Percentiles rank a stretch among this genome's conserved stretches.
phyloP scores from a whole-genome alignment of 768 basidiomycete species.

The Boletus barrowsii region DNA sequence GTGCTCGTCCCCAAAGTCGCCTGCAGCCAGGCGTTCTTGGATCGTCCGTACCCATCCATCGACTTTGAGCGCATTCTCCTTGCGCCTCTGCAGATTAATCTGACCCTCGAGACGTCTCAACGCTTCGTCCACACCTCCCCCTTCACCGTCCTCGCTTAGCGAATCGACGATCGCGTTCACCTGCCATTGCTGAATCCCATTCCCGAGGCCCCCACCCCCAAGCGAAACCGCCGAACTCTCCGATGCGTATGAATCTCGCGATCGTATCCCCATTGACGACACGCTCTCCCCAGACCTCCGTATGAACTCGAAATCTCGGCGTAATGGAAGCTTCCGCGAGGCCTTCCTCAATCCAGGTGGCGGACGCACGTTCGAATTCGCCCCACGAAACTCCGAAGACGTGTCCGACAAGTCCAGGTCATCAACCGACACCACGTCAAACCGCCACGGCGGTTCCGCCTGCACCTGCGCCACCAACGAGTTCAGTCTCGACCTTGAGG shows the following conservation, averaged over 20 bases:
- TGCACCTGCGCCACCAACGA: conserved; percentile 34
- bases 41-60: conserved; percentile 79
- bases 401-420: conserved; percentile 79
- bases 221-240: conserved; percentile 35
- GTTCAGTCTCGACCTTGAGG: conserved; percentile 28
- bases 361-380: conserved; percentile 30
- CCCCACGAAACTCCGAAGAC: conserved; percentile 52
- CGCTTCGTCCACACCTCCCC: conserved; percentile 81
- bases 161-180: conserved; percentile 74
- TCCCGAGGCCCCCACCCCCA: conserved; percentile 37
- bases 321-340: conserved; percentile 61
- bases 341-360: conserved; percentile 55
- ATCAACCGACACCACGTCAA: conserved; percentile 75
- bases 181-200: conserved; percentile 74
- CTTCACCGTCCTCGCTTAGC: conserved; percentile 69
- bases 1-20: conserved; percentile 61
- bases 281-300: conserved; percentile 65
- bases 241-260: conserved; percentile 57
- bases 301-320: conserved; percentile 81
- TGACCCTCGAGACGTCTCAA: conserved; percentile 80
- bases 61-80: conserved; percentile 72
- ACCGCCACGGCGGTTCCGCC: conserved; percentile 49
- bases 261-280: conserved; percentile 75
- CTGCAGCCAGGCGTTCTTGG: conserved; percentile 59
- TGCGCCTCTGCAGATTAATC: conserved; percentile 69